Percentiles rank a stretch among this genome's conserved stretches.
Evolutionary conservation across 1,139 yeast species (phyloP).

Genomic region (Petasospora rhodanensis): DNA sequence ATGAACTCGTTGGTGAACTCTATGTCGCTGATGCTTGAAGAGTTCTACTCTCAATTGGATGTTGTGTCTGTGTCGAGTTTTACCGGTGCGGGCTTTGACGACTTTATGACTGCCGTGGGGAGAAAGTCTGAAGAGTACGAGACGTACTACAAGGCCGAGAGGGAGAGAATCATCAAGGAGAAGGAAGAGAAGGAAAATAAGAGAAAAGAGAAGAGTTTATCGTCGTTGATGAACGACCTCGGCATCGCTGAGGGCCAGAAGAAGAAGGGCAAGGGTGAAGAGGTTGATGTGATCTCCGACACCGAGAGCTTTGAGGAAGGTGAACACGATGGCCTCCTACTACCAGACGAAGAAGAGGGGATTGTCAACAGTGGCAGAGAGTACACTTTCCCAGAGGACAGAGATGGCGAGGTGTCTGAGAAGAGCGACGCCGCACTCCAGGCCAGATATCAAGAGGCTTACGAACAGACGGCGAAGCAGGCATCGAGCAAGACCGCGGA

Average conservation of each 20-base stretch:
- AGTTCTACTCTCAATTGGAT: slow-evolving; percentile 89
- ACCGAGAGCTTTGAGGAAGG: slow-evolving; percentile 25
- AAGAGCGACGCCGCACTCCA: slow-evolving; percentile 58
- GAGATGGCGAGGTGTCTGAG: slow-evolving; percentile 54
- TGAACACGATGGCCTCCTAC: slow-evolving; percentile 58
- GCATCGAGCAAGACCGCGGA: slow-evolving; percentile 67
- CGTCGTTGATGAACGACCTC: slow-evolving; percentile 39
- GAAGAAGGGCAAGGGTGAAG: slow-evolving; percentile 31
- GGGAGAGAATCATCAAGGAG: slow-evolving; percentile 74
- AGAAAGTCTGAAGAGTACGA: slow-evolving; percentile 86
- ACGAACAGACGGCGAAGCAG: slow-evolving; percentile 56
- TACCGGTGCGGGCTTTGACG: slow-evolving; percentile 94
- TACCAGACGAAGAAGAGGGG: slow-evolving; percentile 57
- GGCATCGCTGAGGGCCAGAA: slow-evolving; percentile 56
- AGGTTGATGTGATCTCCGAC: slow-evolving; percentile 21
- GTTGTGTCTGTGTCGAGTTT: slow-evolving; percentile 87
- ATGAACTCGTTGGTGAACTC: slow-evolving; percentile 93
- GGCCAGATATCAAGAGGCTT: slow-evolving; percentile 67
- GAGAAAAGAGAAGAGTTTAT: slow-evolving; percentile 67
- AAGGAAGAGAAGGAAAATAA: slow-evolving; percentile 72
- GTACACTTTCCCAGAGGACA: slow-evolving; percentile 72
- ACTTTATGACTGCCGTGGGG: slow-evolving; percentile 77
- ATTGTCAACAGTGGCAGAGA: slow-evolving; percentile 37
- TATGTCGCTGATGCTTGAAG: slow-evolving; percentile 94
- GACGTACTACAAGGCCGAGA: slow-evolving; percentile 75